Evolutionary conservation across 2,329 filamentous ascomycete species (phyloP), one percentile per base, ranked within the genome.

Genomic region (Aspergillus alliaceus): DNA sequence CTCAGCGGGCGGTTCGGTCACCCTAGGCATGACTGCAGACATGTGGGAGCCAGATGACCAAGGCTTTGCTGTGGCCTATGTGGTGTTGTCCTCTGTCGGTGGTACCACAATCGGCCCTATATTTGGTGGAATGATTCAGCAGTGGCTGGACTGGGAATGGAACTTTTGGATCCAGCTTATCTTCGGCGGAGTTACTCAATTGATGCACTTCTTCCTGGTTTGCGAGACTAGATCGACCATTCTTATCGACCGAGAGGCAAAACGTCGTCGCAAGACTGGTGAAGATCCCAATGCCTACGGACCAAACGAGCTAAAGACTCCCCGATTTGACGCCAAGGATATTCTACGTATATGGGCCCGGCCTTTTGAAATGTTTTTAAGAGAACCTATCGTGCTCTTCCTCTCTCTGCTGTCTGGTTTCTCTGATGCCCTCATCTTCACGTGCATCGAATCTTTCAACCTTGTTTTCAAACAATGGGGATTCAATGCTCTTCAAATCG

Each of bases 41-140:
- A 82, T 90, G 80, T 90, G 86, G 80, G 87, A 90, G 65, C 74
- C 86, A 0, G 86, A 90, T 59, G 78, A 80, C 24, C 88, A 90
- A 69, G 88, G 91, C 69, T 90, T 89, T 59, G 89, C 89, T 1
- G 88, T 92, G 2, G 87, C 87, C 1, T 90, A 86, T 59, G 86
- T 90, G 24, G 89, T 92, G 44, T 89, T 92, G 63, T 91, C 89
- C 0, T 92, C 89, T 0, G 90, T 93, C 11, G 88, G 86, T 8
- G 90, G 90, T 9, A 90, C 88, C 0, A 85, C 91, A 3, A 79
- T 81, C 1, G 82, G 82, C 0, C 81, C 82, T 0, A 77, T 82
- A 2, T 74, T 85, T 14, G 83, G 82, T 9, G 80, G 81, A 1
- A 77, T 85, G 35, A 75, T 82, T 8, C 81, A 82, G 68, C 73